Percentiles rank a stretch among this genome's conserved stretches.
These are phyloP conservation scores for Pseudogymnoascus sp. DNA, from an alignment of 2,329 filamentous ascomycete species.

Conservation along the genomic window DNA sequence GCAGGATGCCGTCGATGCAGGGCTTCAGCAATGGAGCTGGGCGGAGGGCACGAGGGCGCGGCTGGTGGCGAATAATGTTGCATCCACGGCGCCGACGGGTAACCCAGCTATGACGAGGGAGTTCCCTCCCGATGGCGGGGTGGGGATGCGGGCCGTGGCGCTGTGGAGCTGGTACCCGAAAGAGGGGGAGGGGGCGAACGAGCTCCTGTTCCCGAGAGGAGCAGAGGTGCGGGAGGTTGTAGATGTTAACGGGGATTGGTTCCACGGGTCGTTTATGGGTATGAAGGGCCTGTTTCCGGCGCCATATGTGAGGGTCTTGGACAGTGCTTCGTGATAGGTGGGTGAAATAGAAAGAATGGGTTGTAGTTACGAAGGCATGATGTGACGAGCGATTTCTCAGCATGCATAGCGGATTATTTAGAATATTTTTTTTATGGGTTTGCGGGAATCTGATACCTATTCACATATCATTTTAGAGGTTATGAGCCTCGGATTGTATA, in stretches of 20 bases:
- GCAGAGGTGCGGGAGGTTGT: conserved; percentile 78
- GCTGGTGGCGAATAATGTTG: conserved; percentile 44
- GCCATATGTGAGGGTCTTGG: conserved; percentile 55
- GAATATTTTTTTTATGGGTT: background rate
- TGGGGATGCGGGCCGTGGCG: conserved; percentile 55
- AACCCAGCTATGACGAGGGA: conserved; percentile 18
- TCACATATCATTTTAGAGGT: background rate
- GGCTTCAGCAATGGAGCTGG: conserved; percentile 47
- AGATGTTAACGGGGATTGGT: conserved; percentile 88
- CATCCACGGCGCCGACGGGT: conserved; percentile 30
- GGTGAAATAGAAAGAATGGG: background rate
- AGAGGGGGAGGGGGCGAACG: conserved; percentile 52
- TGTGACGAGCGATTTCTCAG: background rate
- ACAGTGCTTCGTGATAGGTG: background rate
- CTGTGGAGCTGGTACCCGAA: conserved; percentile 73
- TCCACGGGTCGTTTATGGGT: conserved; percentile 77
- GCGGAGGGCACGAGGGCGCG: conserved; percentile 32
- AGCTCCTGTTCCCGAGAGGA: conserved; percentile 74
- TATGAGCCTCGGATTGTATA: background rate
- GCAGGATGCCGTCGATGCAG: conserved; percentile 25
- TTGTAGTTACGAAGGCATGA: background rate
- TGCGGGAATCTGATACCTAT: background rate
- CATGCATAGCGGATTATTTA: conserved; percentile 7
- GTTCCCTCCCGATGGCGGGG: conserved; percentile 70
- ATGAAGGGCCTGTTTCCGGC: conserved; percentile 71